Conservation (phyloP, 148 eudicot genomes). For the Nepenthes gracilis region DNA sequence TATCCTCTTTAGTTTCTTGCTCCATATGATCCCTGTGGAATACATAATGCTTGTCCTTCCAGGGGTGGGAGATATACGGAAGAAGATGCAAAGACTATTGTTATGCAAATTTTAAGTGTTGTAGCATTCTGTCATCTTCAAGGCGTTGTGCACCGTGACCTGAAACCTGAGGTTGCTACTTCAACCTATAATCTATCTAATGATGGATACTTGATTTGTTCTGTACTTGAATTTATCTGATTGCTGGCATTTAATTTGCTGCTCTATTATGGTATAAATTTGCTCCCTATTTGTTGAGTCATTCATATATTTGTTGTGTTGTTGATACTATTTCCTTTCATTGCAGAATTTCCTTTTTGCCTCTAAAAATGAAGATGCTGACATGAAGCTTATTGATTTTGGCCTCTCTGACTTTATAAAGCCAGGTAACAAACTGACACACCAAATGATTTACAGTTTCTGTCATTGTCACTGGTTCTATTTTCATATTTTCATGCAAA, state of each 20-base stretch:
- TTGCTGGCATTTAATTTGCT: neutral
- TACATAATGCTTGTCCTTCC: conserved; percentile 9
- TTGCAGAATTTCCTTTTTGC: conserved; percentile 62
- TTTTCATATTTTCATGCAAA: neutral
- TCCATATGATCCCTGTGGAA: neutral
- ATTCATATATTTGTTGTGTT: neutral
- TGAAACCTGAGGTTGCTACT: conserved; percentile 57
- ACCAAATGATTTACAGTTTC: neutral
- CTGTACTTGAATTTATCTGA: neutral
- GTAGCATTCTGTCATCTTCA: conserved; percentile 72
- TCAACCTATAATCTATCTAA: conserved; percentile 6
- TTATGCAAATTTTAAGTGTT: conserved; percentile 51
- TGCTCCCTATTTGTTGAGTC: neutral
- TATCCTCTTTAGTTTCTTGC: neutral
- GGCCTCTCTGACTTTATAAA: conserved; percentile 66
- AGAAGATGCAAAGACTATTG: conserved; percentile 46
- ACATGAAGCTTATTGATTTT: conserved; percentile 69
- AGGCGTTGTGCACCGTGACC: conserved; percentile 74
- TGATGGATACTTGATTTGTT: conserved; percentile 1
- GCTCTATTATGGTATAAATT: neutral
- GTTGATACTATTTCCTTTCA: conserved; percentile 5
- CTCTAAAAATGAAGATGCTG: conserved; percentile 51
- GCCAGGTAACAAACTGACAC: conserved; percentile 26
- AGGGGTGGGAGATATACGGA: conserved; percentile 66
- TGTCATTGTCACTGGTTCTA: neutral